Base-by-base conservation (phyloP, 192 early-diverging fungal genomes). In the Backusella macrospora region DNA sequence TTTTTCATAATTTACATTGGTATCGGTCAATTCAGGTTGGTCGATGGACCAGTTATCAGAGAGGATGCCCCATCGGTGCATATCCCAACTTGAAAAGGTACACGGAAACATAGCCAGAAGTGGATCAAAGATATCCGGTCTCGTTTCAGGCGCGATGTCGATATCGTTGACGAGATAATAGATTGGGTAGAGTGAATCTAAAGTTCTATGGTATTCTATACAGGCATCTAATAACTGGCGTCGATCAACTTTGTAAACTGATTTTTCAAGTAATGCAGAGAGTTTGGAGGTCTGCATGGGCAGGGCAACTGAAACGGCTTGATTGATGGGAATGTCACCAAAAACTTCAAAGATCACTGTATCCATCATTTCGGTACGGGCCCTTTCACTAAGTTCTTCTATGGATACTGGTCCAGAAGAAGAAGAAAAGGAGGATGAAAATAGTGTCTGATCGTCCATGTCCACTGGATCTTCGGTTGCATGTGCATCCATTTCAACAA, bases 321-420 rank as follows among this genome's bases (percentile, higher is more conserved):
- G 75, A n/a, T 69, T 65, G 42, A 76, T 76, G 5, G 75, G 69
- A 39, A 76, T 70, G 16, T 76, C 75, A 13, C 75, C 69, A 38
- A 68, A 59, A 9, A 76, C n/a, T 34, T 76, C 52, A 21, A 76
- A 62, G 26, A 71, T 46, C 18, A 76, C 46, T 8, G 67, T 40
- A 14, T 70, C 59, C 65, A 70, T 70, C 66, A 76, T 44, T 14
- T 70, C 68, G 2, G 18, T 21, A 2, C 37, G 18, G 1, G 49
- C 18, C 7, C 63, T 37, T 29, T 42, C 49, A 21, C 23, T 21
- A 39, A 75, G 42, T 29, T 46, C 23, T 12, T 68, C 67, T 15
- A 68, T 68, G 14, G 67, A 68, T 13, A n/a, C 21, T 59, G 5
- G 12, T n/a, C 21, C 52, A 34, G 29, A 34, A 34, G 29, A 34